Evolutionary conservation across 31 red algal species (phyloP).

Genomic region (Bonnemaisonia californica): DNA sequence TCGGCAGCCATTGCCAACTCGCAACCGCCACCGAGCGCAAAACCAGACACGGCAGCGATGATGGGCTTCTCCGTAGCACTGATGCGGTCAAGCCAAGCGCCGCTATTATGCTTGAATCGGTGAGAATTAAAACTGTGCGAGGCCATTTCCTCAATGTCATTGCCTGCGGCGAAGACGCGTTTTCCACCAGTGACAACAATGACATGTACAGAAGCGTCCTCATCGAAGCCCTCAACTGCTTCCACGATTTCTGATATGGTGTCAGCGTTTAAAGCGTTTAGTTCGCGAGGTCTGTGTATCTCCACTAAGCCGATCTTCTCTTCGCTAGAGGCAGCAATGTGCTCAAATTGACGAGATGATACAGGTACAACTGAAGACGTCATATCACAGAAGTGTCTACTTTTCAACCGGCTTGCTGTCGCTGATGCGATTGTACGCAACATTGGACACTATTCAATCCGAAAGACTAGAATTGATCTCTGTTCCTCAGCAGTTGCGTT

Average conservation of each 20-base stretch:
- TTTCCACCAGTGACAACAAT: constrained; percentile 85
- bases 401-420: neutral
- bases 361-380: constrained; percentile 24
- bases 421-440: neutral
- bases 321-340: constrained; percentile 39
- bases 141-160: constrained; percentile 87
- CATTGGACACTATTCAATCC: neutral
- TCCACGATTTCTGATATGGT: constrained; percentile 69
- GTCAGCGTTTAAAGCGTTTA: constrained; percentile 85
- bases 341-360: constrained; percentile 40
- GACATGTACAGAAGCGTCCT: constrained; percentile 72
- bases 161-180: constrained; percentile 89
- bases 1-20: constrained; percentile 95
- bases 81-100: constrained; percentile 61
- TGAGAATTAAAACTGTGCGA: constrained; percentile 38
- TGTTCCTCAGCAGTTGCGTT: neutral
- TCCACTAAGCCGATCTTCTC: constrained; percentile 74
- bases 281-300: constrained; percentile 79
- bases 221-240: constrained; percentile 75
- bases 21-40: constrained; percentile 94
- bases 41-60: constrained; percentile 93
- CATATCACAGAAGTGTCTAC: neutral
- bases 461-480: neutral
- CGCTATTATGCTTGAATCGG: constrained; percentile 58
- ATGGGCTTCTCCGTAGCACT: constrained; percentile 70